A percentile compares a stretch with the other conserved stretches of the same genome.
Conservation (phyloP, 257 asterid genomes). For the Dorcoceras hygrometricum region DNA sequence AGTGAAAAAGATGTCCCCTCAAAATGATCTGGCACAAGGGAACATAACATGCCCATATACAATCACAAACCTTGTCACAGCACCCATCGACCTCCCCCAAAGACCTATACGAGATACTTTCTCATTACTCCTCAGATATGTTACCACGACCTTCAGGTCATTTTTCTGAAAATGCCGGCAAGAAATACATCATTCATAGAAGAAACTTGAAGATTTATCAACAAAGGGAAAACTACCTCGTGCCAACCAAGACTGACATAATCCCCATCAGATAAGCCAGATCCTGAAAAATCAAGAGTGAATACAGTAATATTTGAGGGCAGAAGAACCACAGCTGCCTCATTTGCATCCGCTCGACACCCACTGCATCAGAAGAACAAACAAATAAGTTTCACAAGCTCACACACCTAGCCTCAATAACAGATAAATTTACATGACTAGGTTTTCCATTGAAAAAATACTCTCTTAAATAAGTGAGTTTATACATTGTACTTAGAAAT, state of each 20-base stretch:
- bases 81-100: slow-evolving; percentile 99
- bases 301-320: slow-evolving; percentile 90
- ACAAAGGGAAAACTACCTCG: slow-evolving; percentile 52
- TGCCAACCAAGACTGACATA: slow-evolving; percentile 98
- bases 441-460: neutral
- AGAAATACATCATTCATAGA: slow-evolving; percentile 16
- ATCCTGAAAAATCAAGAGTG: slow-evolving; percentile 93
- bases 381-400: slow-evolving; percentile 22
- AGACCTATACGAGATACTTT: slow-evolving; percentile 84
- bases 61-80: slow-evolving; percentile 76
- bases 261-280: slow-evolving; percentile 92
- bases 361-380: slow-evolving; percentile 57
- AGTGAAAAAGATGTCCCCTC: slow-evolving; percentile 4
- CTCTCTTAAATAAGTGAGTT: neutral
- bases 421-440: neutral
- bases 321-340: slow-evolving; percentile 92
- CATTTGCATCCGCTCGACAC: slow-evolving; percentile 97
- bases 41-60: slow-evolving; percentile 11
- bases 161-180: slow-evolving; percentile 56
- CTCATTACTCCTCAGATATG: slow-evolving; percentile 71
- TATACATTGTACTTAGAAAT: neutral
- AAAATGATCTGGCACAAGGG: neutral
- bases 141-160: slow-evolving; percentile 87
- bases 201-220: neutral
- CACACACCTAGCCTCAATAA: neutral